These are phyloP conservation scores for Camelina hispida DNA, from an alignment of 345 rosid genomes.

Conservation along the genomic window DNA sequence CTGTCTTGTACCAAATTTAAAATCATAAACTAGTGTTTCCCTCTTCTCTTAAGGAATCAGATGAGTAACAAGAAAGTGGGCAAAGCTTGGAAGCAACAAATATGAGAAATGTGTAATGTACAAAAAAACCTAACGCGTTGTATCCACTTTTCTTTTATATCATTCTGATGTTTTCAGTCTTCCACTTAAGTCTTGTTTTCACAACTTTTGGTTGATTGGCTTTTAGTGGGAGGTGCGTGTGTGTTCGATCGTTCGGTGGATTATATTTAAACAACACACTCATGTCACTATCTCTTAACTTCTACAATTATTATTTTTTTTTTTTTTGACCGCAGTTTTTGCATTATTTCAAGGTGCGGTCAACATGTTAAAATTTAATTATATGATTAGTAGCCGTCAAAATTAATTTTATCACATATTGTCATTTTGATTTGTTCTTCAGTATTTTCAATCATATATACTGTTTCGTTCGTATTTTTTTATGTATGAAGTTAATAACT, in stretches of 20 bases:
- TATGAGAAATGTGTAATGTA: neutral
- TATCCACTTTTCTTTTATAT: conserved; percentile 27
- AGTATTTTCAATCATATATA: too few species aligned
- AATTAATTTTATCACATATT: too few species aligned
- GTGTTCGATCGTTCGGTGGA: conserved; percentile 32
- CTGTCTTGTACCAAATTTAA: conserved; percentile 18
- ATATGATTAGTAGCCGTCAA: too few species aligned
- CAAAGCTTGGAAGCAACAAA: conserved; percentile 37
- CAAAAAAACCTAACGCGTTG: conserved; percentile 31
- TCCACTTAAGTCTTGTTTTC: conserved; percentile 26
- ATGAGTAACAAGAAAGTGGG: conserved; percentile 33
- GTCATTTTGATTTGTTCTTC: too few species aligned
- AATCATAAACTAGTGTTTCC: neutral
- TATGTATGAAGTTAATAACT: too few species aligned
- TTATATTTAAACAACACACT: conserved; percentile 21
- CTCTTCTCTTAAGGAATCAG: conserved; percentile 4
- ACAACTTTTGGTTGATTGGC: conserved; percentile 26
- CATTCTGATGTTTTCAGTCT: neutral
- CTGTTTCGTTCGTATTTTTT: too few species aligned
- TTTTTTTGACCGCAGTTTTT: conserved; percentile 5
- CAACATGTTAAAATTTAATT: neutral
- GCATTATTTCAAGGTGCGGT: neutral
- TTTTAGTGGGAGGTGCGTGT: conserved; percentile 38
- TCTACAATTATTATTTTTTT: neutral
- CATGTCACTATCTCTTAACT: conserved; percentile 29